Conservation (phyloP, 2,329 filamentous ascomycete genomes). For the Neofusicoccum parvum region DNA sequence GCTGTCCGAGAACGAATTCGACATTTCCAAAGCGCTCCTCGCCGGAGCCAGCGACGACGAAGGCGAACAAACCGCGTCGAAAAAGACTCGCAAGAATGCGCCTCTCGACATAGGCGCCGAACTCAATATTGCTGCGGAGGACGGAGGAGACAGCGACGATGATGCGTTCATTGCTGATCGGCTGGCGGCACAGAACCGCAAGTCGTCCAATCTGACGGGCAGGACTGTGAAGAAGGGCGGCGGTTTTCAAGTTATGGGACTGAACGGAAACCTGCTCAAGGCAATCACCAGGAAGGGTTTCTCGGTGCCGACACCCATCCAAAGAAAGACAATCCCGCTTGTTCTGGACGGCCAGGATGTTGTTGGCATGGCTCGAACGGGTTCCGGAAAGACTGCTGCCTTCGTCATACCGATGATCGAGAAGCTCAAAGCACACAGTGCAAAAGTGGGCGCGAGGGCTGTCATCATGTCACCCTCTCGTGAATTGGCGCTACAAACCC, state of each 20-base stretch:
- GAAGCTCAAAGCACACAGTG: conserved; percentile 83
- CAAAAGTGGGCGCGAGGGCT: conserved; percentile 80
- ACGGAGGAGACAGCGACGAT: conserved; percentile 65
- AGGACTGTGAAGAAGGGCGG: conserved; percentile 91
- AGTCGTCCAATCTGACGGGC: conserved; percentile 78
- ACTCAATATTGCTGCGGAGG: conserved; percentile 46
- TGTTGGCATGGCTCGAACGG: conserved; percentile 99
- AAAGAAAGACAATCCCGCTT: conserved; percentile 92
- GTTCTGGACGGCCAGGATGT: conserved; percentile 90
- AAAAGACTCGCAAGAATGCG: conserved; percentile 8
- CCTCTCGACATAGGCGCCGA: conserved; percentile 36
- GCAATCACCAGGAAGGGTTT: conserved; percentile 94
- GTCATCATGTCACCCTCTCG: conserved; percentile 89
- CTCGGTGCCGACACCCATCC: conserved; percentile 93
- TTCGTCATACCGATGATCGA: conserved; percentile 99
- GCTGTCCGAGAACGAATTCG: conserved; percentile 84
- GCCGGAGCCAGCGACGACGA: conserved; percentile 57
- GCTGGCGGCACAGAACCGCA: conserved; percentile 86
- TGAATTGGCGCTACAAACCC: conserved; percentile 90
- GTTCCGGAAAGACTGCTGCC: conserved; percentile 95
- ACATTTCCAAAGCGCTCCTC: conserved; percentile 81
- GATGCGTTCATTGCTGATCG: conserved; percentile 88
- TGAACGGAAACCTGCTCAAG: conserved; percentile 82
- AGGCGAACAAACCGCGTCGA: conserved; percentile 32
- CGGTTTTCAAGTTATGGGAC: conserved; percentile 92